Conservation (phyloP, 2,329 filamentous ascomycete genomes). For the Phoma herbarum region DNA sequence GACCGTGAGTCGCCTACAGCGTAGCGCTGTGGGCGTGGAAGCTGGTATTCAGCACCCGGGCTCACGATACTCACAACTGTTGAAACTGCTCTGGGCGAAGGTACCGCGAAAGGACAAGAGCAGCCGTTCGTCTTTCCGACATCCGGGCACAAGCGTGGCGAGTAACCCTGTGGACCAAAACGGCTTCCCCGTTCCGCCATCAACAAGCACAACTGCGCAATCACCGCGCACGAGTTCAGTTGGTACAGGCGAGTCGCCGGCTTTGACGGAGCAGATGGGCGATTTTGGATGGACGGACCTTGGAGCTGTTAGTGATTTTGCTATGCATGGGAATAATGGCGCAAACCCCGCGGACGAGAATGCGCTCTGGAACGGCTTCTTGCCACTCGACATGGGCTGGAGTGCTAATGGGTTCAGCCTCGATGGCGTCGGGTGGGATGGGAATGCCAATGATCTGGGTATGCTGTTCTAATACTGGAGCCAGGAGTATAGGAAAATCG, state of each 20-base stretch:
- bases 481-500: not conserved
- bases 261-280: slow-evolving; percentile 57
- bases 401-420: slow-evolving; percentile 42
- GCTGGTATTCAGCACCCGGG: slow-evolving; percentile 57
- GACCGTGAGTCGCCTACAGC: slow-evolving; percentile 55
- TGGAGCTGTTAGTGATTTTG: slow-evolving; percentile 58
- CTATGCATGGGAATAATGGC: slow-evolving; percentile 54
- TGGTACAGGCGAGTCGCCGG: slow-evolving; percentile 52
- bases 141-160: slow-evolving; percentile 45
- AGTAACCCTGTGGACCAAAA: slow-evolving; percentile 40
- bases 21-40: slow-evolving; percentile 51
- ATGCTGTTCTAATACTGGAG: slow-evolving; percentile 38
- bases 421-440: slow-evolving; percentile 42
- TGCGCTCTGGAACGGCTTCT: slow-evolving; percentile 47
- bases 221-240: slow-evolving; percentile 52
- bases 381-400: slow-evolving; percentile 52
- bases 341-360: slow-evolving; percentile 35
- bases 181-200: slow-evolving; percentile 31
- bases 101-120: slow-evolving; percentile 49
- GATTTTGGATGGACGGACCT: slow-evolving; percentile 61
- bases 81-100: slow-evolving; percentile 60
- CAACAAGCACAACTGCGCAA: slow-evolving; percentile 23
- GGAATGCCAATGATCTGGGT: slow-evolving; percentile 31
- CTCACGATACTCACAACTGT: slow-evolving; percentile 56
- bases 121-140: slow-evolving; percentile 35